Percentiles rank a stretch among this genome's conserved stretches.
Evolutionary conservation across 805 yeast species (phyloP).

Genomic region (Nakazawaea anatomiae): DNA sequence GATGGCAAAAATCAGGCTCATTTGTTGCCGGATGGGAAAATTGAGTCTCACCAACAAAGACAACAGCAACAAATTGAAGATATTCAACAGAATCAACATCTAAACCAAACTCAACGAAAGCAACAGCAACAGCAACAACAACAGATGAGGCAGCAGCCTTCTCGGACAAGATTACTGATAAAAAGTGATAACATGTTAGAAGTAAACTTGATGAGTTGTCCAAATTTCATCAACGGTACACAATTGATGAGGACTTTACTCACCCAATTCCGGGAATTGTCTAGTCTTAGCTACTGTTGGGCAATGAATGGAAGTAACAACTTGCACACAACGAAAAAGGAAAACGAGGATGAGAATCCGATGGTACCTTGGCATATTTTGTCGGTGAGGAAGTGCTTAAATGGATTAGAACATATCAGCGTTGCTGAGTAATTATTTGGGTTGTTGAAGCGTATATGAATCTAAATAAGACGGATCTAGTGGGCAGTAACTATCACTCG

Average conservation of each 20-base stretch:
- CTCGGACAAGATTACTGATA: not conserved
- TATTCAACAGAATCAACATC: not conserved
- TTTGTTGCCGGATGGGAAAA: not conserved
- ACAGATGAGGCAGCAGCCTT: not conserved
- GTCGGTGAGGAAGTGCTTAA: constrained; percentile 59
- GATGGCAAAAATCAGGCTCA: not conserved
- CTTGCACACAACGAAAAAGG: constrained; percentile 1
- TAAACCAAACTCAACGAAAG: not conserved
- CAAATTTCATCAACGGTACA: constrained; percentile 54
- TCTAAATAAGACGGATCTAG: not conserved
- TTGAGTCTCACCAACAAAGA: not conserved
- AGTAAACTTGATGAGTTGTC: constrained; percentile 67
- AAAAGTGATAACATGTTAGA: constrained; percentile 37
- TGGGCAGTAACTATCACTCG: not conserved
- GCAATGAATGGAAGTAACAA: constrained; percentile 22
- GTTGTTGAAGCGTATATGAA: not conserved
- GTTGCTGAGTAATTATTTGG: constrained; percentile 27
- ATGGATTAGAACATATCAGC: constrained; percentile 50
- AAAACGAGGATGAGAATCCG: constrained; percentile 21
- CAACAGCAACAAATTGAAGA: too few species aligned
- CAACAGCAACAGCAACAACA: not conserved
- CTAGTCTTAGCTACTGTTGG: constrained; percentile 34
- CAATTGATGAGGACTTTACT: constrained; percentile 50
- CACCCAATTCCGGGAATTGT: constrained; percentile 55
- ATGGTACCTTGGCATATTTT: constrained; percentile 70